These are phyloP conservation scores for Phytophthora tentaculata DNA, from an alignment of 352 stramenopile species.

Conservation along the genomic window DNA sequence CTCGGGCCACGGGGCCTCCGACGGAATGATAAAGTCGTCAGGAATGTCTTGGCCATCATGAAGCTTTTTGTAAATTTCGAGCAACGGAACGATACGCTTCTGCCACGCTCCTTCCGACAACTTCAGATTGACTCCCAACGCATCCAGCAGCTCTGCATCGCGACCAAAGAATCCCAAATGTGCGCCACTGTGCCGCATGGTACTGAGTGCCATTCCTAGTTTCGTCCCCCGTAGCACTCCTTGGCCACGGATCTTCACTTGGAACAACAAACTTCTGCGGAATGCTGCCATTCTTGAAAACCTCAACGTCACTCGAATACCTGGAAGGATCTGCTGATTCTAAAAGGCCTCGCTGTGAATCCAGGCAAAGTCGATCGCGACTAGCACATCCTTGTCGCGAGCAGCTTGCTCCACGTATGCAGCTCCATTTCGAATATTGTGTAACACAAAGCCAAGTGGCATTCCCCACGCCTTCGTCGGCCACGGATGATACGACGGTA, in stretches of 20 bases:
- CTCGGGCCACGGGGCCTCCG: background rate
- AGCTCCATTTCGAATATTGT: background rate
- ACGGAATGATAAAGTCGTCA: background rate
- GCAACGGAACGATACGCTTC: background rate
- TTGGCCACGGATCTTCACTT: background rate
- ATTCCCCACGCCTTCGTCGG: conserved; percentile 3
- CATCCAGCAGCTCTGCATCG: background rate
- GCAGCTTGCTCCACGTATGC: conserved; percentile 7
- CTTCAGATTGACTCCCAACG: background rate
- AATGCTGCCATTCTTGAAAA: background rate
- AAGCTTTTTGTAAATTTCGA: background rate
- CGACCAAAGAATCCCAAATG: conserved; percentile 7
- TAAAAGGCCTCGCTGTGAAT: background rate
- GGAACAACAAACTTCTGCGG: conserved; percentile 4
- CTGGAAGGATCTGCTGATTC: background rate
- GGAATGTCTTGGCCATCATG: background rate
- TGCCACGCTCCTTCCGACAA: background rate
- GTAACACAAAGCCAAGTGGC: background rate
- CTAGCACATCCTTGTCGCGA: conserved; percentile 1
- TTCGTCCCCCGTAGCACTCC: conserved; percentile 1
- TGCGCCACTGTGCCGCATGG: background rate
- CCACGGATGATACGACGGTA: background rate
- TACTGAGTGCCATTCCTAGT: background rate
- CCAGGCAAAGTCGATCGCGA: background rate
- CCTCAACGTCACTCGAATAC: background rate